These are phyloP conservation scores for Chlorociboria aeruginascens DNA, from an alignment of 495 filamentous ascomycete genomes.

Conservation along the genomic window DNA sequence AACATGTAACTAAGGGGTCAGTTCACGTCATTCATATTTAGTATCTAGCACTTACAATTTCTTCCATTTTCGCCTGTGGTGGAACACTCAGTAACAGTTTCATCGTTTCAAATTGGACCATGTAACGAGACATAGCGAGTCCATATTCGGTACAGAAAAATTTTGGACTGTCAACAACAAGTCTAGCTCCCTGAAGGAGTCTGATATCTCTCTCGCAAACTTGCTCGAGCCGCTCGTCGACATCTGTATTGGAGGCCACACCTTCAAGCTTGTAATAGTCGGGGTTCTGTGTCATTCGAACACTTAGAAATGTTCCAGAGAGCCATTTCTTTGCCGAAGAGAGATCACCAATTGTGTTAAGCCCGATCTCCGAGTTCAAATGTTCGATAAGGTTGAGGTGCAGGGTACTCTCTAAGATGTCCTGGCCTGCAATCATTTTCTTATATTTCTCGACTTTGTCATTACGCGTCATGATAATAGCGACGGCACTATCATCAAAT, in stretches of 20 bases:
- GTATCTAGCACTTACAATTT: constrained; percentile 49
- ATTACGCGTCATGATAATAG: constrained; percentile 72
- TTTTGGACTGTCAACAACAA: constrained; percentile 38
- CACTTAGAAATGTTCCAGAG: constrained; percentile 73
- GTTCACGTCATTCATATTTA: constrained; percentile 6
- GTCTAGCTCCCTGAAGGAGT: constrained; percentile 45
- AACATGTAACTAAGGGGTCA: constrained; percentile 45
- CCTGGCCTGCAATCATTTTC: constrained; percentile 69
- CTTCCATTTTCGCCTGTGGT: constrained; percentile 45
- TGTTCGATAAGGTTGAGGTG: constrained; percentile 87
- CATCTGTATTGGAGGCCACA: constrained; percentile 22
- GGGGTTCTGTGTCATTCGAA: constrained; percentile 72
- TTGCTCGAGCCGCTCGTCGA: constrained; percentile 60
- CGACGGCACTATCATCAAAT: constrained; percentile 75
- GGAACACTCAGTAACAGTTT: constrained; percentile 55
- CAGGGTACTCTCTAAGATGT: constrained; percentile 77
- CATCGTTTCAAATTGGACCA: constrained; percentile 87
- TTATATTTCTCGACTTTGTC: constrained; percentile 64
- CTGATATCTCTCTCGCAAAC: constrained; percentile 75
- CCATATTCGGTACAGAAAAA: constrained; percentile 69
- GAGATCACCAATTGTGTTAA: constrained; percentile 64
- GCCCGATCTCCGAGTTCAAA: constrained; percentile 83
- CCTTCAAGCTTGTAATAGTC: constrained; percentile 62
- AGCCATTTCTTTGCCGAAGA: constrained; percentile 75
- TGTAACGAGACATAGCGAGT: constrained; percentile 87